Base-by-base conservation (phyloP, 78 protist species). In the Bodo saltans region DNA sequence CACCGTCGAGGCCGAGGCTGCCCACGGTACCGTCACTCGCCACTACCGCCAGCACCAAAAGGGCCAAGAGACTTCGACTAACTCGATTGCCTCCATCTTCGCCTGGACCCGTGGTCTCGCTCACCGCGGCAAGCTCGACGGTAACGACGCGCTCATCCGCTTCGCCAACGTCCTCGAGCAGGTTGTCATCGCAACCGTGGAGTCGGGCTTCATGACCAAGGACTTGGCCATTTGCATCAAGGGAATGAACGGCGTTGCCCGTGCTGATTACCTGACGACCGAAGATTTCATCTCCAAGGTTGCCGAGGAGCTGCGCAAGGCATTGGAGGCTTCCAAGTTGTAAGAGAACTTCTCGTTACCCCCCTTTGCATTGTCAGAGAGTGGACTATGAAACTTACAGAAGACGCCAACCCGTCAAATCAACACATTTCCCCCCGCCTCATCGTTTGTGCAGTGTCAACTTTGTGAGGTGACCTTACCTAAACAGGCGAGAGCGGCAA, bases 21-120 rank as follows among this genome's bases (percentile, higher is more conserved):
- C 98, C 11, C 98, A 95, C 86, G 98, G 98, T 70, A 95, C 98
- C 26, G 98, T 95, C 76, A 93, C 97, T 28, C 88, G 97, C 42
- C 98, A 96, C 86, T 96, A 40, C 85, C 89, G 97, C 78, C 70
- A 68, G 70, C 89, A 91, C 91, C 94, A 90, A 82, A 38, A 85
- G 85, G 93, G 97, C 32, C 52, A 82, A 81, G 94, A 87, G 85
- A 94, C 97, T n/a, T 79, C 90, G 30, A 96, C 98, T 80, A 94
- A 94, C 91, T 79, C 97, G 39, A 88, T 94, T 38, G 97, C 97
- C 60, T 83, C 90, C 25, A 95, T 95, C 85, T 95, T 90, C 75
- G 98, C 98, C 39, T 95, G 98, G 98, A 81, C 98, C 30, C 83
- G 98, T 21, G 98, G 96, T 37, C 70, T 95, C 29, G 73, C 78